Evolutionary conservation across 306 rosid species (phyloP), one percentile per base, ranked within the genome.

Genomic region (cucumber (Cucumis sativus)): DNA sequence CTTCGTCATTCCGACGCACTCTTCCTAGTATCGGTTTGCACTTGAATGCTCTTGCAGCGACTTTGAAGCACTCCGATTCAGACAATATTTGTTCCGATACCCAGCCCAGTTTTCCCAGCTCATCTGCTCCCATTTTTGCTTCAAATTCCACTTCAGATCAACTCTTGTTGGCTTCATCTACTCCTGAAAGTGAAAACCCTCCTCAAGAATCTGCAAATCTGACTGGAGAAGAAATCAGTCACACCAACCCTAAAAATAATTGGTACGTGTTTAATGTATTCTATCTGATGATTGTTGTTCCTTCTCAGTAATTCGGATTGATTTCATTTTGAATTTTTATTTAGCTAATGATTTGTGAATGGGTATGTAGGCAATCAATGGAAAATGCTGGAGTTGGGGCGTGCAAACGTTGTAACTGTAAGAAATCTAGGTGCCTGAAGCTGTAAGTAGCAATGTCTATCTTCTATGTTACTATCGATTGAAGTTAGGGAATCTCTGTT

Each of bases 371-470:
- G 89, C 92, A 87, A 74, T 87, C 79, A 82, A 33, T 52, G 39
- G 97, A 88, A 74, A 81, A 78, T 80, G 75, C 85, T 47, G 90
- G 83, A 78, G 63, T 66, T 18, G 96, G 85, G 80, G 66, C 92
- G 16, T 91, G 97, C 83, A 91, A 90, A 80, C 92, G 96, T 33
- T 94, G 98, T 73, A 90, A 90, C 81, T 94, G 98, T 81, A 94
- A 90, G 88, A 91, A 94, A 79, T 94, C 98, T 1, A 91, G 84
- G 86, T 94, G 98, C 80, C 82, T 94, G 92, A 94, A 94, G 85
- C 96, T 90, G 98, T 94, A 86, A 84, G 91, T 86, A 3, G 55
- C 49, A 17, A 54, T 52, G n/a, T 52, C 9, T 16, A 52, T 16
- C 57, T 4, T 52, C 54, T 47, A 3, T 47, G 4, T 12, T 47